A percentile compares a stretch with the other conserved stretches of the same genome.
These are phyloP conservation scores for Microbotryum silenes-acaulis DNA, from an alignment of 1,284 basidiomycete genomes.

Conservation along the genomic window DNA sequence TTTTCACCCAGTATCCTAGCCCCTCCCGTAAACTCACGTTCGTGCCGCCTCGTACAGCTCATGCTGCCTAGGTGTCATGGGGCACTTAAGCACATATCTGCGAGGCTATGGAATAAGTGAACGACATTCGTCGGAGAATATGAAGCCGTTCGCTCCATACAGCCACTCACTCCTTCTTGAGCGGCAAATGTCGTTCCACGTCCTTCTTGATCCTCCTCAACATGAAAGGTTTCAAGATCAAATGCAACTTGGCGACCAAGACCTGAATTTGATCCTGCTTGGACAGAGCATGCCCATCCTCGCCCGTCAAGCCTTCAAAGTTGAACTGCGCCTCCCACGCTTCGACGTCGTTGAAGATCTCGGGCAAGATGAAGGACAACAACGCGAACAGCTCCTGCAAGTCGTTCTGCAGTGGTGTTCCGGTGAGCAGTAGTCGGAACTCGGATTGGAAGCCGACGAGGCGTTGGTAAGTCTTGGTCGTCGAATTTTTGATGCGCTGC, in stretches of 20 bases:
- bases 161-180: constrained; percentile 69
- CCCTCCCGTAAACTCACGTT: constrained; percentile 17
- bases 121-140: no score
- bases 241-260: constrained; percentile 75
- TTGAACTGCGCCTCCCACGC: constrained; percentile 82
- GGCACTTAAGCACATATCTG: constrained; percentile 72
- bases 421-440: constrained; percentile 20
- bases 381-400: constrained; percentile 88
- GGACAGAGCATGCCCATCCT: constrained; percentile 29
- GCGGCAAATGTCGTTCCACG: constrained; percentile 68
- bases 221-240: constrained; percentile 91
- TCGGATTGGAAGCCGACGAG: constrained; percentile 5
- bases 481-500: constrained; percentile 41
- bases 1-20: no score
- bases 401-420: constrained; percentile 62
- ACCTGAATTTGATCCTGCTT: constrained; percentile 30
- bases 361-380: constrained; percentile 87
- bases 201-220: constrained; percentile 84
- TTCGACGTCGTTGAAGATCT: constrained; percentile 82
- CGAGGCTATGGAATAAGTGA: no score
- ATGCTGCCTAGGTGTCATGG: constrained; percentile 70
- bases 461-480: constrained; percentile 30
- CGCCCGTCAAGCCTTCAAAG: constrained; percentile 35
- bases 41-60: constrained; percentile 64
- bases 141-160: no score